Evolutionary conservation across 1,284 basidiomycete species (phyloP).

Genomic region (Cryptococcus wingfieldii): DNA sequence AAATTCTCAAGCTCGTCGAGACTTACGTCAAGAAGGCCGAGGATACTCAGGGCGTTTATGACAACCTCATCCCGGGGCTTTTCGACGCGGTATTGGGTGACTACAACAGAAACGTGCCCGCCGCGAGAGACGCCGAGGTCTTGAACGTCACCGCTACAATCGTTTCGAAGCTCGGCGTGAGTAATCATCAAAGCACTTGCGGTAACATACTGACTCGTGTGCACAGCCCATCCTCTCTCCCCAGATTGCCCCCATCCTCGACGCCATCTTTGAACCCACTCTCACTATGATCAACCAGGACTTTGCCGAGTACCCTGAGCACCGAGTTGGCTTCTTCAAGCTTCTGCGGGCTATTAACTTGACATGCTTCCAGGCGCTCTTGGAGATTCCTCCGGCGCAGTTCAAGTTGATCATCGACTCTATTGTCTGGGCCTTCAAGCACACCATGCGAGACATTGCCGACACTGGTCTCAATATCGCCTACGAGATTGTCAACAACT

Average conservation of each 20-base stretch:
- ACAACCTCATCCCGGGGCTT: constrained; percentile 88
- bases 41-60: constrained; percentile 87
- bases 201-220: not conserved
- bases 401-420: constrained; percentile 99
- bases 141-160: constrained; percentile 99
- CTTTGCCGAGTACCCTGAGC: constrained; percentile 96
- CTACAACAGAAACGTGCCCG: constrained; percentile 90
- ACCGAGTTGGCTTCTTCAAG: constrained; percentile 96
- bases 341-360: constrained; percentile 88
- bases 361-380: constrained; percentile 91
- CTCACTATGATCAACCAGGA: constrained; percentile 99
- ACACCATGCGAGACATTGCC: constrained; percentile 98
- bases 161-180: constrained; percentile 74
- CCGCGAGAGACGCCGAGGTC: constrained; percentile 94
- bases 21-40: constrained; percentile 97
- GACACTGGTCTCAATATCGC: constrained; percentile 85
- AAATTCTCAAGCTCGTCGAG: constrained; percentile 94
- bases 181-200: constrained; percentile 34
- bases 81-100: constrained; percentile 96
- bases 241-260: constrained; percentile 93
- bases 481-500: constrained; percentile 95
- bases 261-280: constrained; percentile 96
- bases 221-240: constrained; percentile 73
- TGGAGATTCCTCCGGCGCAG: constrained; percentile 80
- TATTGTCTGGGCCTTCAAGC: constrained; percentile 99